phyloP scores from a whole-genome alignment of 495 filamentous ascomycete genomes.

The Penicillium alfredii region DNA sequence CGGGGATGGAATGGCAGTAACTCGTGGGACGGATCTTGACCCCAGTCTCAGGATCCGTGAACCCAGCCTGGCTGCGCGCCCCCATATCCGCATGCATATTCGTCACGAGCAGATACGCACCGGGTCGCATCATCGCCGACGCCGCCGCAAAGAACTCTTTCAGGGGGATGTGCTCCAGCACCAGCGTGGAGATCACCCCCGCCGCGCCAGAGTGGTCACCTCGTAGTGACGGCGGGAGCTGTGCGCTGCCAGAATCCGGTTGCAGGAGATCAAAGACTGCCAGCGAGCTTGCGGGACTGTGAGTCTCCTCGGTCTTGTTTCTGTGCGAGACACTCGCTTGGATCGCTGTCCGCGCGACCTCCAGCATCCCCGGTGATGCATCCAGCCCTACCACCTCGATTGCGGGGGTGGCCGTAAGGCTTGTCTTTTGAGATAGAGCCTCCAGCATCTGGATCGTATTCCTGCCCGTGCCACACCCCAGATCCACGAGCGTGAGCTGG shows the following conservation, averaged over 20 bases:
- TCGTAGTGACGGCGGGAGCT: conserved; percentile 13
- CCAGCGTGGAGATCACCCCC: conserved; percentile 58
- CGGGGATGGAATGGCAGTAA: conserved; percentile 50
- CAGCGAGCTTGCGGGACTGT: conserved; percentile 6
- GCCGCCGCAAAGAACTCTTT: conserved; percentile 50
- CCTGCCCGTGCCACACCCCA: conserved; percentile 67
- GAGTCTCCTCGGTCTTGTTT: neutral
- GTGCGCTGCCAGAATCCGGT: conserved; percentile 5
- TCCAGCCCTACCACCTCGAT: conserved; percentile 43
- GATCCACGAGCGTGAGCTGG: conserved; percentile 40
- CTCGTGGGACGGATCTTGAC: conserved; percentile 58
- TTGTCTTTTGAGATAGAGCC: conserved; percentile 2
- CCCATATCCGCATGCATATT: conserved; percentile 76
- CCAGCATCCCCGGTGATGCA: conserved; percentile 50
- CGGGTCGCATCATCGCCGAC: conserved; percentile 39
- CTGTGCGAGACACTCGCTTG: conserved; percentile 1
- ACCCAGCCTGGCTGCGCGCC: conserved; percentile 56
- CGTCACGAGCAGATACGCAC: conserved; percentile 55
- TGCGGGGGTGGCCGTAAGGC: neutral
- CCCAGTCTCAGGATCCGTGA: conserved; percentile 51
- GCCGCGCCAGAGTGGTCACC: conserved; percentile 25
- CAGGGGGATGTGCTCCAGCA: conserved; percentile 62
- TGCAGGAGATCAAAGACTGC: conserved; percentile 32
- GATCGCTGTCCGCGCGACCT: conserved; percentile 40
- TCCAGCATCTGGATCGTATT: conserved; percentile 55